A percentile compares a stretch with the other conserved stretches of the same genome.
Conservation (phyloP, 768 basidiomycete genomes). For the Glaciozyma antarctica region DNA sequence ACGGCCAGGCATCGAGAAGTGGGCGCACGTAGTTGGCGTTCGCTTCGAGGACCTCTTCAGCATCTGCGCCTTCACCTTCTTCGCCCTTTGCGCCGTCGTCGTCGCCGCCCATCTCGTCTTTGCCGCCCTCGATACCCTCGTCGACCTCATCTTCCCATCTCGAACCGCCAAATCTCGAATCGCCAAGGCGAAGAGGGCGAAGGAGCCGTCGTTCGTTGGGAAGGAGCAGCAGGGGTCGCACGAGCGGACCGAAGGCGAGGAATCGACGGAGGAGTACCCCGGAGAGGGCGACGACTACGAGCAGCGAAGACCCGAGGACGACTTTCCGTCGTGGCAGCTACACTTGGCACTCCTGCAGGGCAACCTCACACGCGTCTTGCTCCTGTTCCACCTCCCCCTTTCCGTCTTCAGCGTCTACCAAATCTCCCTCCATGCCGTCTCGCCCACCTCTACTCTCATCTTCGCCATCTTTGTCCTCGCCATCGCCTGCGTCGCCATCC, state of each 20-base stretch:
- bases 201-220: slow-evolving; percentile 13
- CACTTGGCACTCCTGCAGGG: slow-evolving; percentile 43
- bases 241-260: slow-evolving; percentile 5
- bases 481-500: slow-evolving; percentile 66
- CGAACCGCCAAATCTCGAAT: slow-evolving; percentile 24
- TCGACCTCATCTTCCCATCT: slow-evolving; percentile 42
- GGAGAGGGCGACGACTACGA: slow-evolving; percentile 6
- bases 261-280: slow-evolving; percentile 23
- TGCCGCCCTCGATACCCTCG: slow-evolving; percentile 56
- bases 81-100: slow-evolving; percentile 58
- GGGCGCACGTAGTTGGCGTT: slow-evolving; percentile 74
- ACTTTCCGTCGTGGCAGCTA: slow-evolving; percentile 15
- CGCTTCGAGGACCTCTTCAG: slow-evolving; percentile 66
- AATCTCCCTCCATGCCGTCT: slow-evolving; percentile 55
- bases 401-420: slow-evolving; percentile 86
- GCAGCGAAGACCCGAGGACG: slow-evolving; percentile 6
- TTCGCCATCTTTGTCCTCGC: slow-evolving; percentile 75
- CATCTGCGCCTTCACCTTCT: slow-evolving; percentile 72
- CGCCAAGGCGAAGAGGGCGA: not conserved
- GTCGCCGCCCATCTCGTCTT: slow-evolving; percentile 59
- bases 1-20: slow-evolving; percentile 60
- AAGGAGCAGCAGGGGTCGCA: not conserved
- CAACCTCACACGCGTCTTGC: slow-evolving; percentile 79
- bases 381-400: slow-evolving; percentile 88
- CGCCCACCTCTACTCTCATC: slow-evolving; percentile 55